phyloP scores from a whole-genome alignment of 1,139 yeast genomes.

The Sugiyamaella xylanicola region DNA sequence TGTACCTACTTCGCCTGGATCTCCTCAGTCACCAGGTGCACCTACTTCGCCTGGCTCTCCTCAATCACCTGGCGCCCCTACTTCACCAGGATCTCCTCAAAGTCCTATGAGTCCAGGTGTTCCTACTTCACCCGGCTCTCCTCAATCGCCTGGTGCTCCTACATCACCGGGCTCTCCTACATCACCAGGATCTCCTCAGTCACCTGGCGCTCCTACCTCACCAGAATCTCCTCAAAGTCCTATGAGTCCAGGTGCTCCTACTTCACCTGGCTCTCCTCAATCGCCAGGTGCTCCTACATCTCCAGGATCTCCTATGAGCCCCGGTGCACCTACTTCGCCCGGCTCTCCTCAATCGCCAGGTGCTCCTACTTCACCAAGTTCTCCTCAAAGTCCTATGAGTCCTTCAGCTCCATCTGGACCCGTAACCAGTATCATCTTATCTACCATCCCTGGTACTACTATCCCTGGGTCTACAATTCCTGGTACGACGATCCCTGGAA shows the following conservation, averaged over 20 bases:
- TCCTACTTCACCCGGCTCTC: constrained; percentile 22
- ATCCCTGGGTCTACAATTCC: constrained; percentile 30
- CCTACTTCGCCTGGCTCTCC: constrained; percentile 20
- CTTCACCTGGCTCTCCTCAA: constrained; percentile 4
- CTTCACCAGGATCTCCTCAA: neutral
- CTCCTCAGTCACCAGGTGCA: constrained; percentile 25
- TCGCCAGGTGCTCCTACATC: neutral
- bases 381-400: neutral
- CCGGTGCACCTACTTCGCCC: neutral
- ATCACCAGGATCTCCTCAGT: constrained; percentile 9
- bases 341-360: constrained; percentile 1
- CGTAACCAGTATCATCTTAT: constrained; percentile 20
- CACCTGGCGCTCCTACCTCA: constrained; percentile 15
- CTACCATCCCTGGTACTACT: constrained; percentile 30
- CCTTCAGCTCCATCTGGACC: constrained; percentile 11
- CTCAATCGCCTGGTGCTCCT: constrained; percentile 19
- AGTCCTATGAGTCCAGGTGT: constrained; percentile 26
- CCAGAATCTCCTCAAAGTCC: constrained; percentile 10
- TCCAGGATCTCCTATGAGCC: neutral
- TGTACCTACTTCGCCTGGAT: constrained; percentile 14
- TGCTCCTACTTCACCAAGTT: constrained; percentile 1
- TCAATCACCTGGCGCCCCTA: constrained; percentile 18
- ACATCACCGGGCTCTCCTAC: constrained; percentile 29
- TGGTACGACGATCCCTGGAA: constrained; percentile 25
- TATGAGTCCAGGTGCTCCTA: constrained; percentile 10